phyloP scores from a whole-genome alignment of 352 stramenopile species.

The Blastocystis sp. region DNA sequence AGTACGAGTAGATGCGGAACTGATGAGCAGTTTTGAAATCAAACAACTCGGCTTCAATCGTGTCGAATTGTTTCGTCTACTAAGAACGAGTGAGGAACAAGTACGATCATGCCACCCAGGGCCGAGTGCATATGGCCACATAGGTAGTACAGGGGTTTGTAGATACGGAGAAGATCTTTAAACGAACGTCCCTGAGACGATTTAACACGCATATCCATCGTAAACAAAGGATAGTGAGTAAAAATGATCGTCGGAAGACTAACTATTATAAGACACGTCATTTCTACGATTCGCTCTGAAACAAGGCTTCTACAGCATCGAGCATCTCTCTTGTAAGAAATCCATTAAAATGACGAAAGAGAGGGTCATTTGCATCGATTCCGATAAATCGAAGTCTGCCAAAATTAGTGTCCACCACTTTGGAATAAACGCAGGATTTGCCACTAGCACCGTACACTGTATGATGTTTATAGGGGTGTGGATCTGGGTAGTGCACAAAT shows the following conservation, averaged over 20 bases:
- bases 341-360: slow-evolving; percentile 46
- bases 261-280: neutral
- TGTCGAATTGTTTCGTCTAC: slow-evolving; percentile 41
- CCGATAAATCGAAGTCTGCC: slow-evolving; percentile 28
- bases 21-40: slow-evolving; percentile 47
- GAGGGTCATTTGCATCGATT: slow-evolving; percentile 45
- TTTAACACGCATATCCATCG: neutral
- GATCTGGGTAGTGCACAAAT: slow-evolving; percentile 18
- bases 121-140: slow-evolving; percentile 50
- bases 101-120: slow-evolving; percentile 42
- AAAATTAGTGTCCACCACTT: neutral
- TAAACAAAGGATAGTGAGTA: slow-evolving; percentile 52
- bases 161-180: neutral
- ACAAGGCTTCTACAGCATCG: neutral
- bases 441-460: neutral
- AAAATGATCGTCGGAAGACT: slow-evolving; percentile 33
- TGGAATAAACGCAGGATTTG: neutral
- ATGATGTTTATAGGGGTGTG: slow-evolving; percentile 16
- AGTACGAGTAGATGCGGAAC: slow-evolving; percentile 49
- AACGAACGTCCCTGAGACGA: neutral
- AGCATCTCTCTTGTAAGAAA: neutral
- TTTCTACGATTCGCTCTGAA: neutral
- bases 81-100: neutral
- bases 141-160: slow-evolving; percentile 28
- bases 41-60: slow-evolving; percentile 34